A percentile compares a stretch with the other conserved stretches of the same genome.
These are phyloP conservation scores for Trichoderma guizhouense DNA, from an alignment of 2,329 filamentous ascomycete species.

Conservation along the genomic window DNA sequence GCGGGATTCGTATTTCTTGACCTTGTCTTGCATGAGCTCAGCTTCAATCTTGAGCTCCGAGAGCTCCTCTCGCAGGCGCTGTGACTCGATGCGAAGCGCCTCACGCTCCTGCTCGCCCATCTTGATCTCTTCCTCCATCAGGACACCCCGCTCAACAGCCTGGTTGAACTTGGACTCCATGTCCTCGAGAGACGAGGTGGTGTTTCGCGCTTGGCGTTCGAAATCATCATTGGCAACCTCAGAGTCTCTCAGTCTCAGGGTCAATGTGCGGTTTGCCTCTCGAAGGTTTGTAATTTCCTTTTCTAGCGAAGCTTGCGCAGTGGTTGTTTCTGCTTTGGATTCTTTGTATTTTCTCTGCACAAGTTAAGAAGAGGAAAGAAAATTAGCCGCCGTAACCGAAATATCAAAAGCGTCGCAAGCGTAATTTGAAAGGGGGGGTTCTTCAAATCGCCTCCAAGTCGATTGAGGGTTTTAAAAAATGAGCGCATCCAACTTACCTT, in stretches of 20 bases:
- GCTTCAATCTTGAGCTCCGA: slow-evolving; percentile 92
- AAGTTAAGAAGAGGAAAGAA: background rate
- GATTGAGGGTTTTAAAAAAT: background rate
- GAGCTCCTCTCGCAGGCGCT: slow-evolving; percentile 85
- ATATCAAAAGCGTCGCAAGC: background rate
- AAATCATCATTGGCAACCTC: slow-evolving; percentile 99
- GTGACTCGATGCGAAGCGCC: slow-evolving; percentile 79
- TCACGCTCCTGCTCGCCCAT: slow-evolving; percentile 90
- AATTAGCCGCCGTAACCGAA: slow-evolving; percentile 18
- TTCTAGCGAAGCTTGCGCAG: slow-evolving; percentile 80
- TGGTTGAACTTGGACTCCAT: slow-evolving; percentile 96
- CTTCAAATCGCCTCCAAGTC: background rate
- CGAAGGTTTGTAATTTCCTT: slow-evolving; percentile 93
- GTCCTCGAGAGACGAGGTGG: slow-evolving; percentile 92
- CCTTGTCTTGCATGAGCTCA: slow-evolving; percentile 90
- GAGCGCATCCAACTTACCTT: slow-evolving; percentile 63
- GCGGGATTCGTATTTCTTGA: slow-evolving; percentile 65
- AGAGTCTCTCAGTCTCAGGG: slow-evolving; percentile 84
- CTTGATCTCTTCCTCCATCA: slow-evolving; percentile 94
- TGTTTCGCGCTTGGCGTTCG: slow-evolving; percentile 92
- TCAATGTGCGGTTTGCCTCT: slow-evolving; percentile 76
- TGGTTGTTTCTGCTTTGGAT: slow-evolving; percentile 81
- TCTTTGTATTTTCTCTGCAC: slow-evolving; percentile 89
- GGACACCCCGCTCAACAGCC: slow-evolving; percentile 83
- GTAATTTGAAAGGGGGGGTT: background rate